Conservation (phyloP, 768 basidiomycete species). For the Lentinus tigrinus region DNA sequence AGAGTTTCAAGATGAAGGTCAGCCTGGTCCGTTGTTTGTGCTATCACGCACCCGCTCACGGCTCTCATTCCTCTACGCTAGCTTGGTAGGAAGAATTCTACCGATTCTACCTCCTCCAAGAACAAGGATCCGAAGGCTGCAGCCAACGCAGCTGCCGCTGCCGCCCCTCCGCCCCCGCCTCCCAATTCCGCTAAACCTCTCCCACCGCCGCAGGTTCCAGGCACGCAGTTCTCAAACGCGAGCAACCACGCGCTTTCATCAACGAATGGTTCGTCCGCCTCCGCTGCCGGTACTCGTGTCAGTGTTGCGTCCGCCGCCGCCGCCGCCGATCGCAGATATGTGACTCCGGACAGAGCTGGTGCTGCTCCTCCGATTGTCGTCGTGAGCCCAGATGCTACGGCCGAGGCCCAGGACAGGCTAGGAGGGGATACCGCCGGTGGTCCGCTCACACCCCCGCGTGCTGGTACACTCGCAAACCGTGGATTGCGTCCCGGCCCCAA, state of each 20-base stretch:
- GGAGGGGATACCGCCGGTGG: constrained; percentile 37
- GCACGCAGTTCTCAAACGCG: constrained; percentile 34
- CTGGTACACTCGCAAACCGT: constrained; percentile 53
- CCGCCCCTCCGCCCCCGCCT: constrained; percentile 57
- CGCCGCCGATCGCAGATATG: constrained; percentile 60
- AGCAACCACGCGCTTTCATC: constrained; percentile 40
- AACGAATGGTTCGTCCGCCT: constrained; percentile 35
- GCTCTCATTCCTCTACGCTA: constrained; percentile 29
- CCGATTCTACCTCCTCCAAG: constrained; percentile 64
- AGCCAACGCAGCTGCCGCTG: constrained; percentile 37
- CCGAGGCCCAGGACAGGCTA: constrained; percentile 42
- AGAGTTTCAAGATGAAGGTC: constrained; percentile 84
- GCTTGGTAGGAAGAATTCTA: constrained; percentile 67
- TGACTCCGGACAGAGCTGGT: constrained; percentile 42
- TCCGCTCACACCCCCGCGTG: constrained; percentile 65
- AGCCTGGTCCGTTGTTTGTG: constrained; percentile 17
- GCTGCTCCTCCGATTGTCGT: constrained; percentile 83
- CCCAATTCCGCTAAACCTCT: constrained; percentile 66
- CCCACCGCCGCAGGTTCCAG: constrained; percentile 40
- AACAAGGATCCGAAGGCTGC: constrained; percentile 57
- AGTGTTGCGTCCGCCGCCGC: constrained; percentile 40
- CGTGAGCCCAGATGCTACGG: constrained; percentile 68
- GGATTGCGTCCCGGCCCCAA: constrained; percentile 79
- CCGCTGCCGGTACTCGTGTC: constrained; percentile 43
- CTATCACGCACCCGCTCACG: constrained; percentile 20